Percentiles rank a stretch among this genome's conserved stretches.
These are phyloP conservation scores for Plantago coronopus DNA, from an alignment of 305 asterid genomes.

Conservation along the genomic window DNA sequence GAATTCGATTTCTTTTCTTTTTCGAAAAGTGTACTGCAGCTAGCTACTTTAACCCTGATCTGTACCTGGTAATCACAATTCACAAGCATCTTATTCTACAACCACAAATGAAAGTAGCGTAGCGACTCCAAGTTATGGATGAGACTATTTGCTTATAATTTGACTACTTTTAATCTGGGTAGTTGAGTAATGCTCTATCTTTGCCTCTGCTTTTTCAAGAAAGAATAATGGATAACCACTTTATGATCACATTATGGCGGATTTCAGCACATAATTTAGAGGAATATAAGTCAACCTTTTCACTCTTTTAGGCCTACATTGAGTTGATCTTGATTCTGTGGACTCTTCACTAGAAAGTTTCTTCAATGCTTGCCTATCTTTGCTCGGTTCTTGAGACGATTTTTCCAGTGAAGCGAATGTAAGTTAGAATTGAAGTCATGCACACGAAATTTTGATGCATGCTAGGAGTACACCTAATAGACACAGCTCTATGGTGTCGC, in stretches of 20 bases:
- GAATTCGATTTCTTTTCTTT: not conserved
- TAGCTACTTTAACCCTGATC: slow-evolving; percentile 16
- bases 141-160: slow-evolving; percentile 9
- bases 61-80: not conserved
- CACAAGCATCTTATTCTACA: slow-evolving; percentile 16
- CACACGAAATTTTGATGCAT: too few species aligned
- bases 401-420: too few species aligned
- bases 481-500: too few species aligned
- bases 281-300: slow-evolving; percentile 6
- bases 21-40: not conserved
- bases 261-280: slow-evolving; percentile 1
- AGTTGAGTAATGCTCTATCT: slow-evolving; percentile 10
- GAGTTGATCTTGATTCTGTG: slow-evolving; percentile 1
- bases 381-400: too few species aligned
- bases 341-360: not conserved
- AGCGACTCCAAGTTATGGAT: not conserved
- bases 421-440: not conserved
- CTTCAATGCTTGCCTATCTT: not conserved
- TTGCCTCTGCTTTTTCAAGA: slow-evolving; percentile 5
- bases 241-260: slow-evolving; percentile 2
- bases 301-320: not conserved
- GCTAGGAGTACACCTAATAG: too few species aligned
- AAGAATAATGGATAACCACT: slow-evolving; percentile 10
- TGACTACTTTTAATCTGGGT: slow-evolving; percentile 4
- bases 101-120: slow-evolving; percentile 8